Conservation (phyloP, 495 filamentous ascomycete genomes). For the Xylaria curta region DNA sequence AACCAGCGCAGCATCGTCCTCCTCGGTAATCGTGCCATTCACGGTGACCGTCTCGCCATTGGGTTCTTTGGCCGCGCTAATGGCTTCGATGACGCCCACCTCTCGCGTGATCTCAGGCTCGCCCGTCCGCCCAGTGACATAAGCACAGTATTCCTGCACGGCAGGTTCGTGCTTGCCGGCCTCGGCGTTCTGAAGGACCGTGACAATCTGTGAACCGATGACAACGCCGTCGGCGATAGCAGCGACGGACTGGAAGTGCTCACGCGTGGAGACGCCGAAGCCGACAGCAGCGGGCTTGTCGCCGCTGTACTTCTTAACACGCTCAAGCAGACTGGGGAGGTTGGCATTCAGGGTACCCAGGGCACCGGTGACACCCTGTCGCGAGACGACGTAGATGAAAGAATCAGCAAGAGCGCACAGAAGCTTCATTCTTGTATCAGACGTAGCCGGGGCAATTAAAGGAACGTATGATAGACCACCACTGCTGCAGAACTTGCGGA, state of each 20-base stretch:
- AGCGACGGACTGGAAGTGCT: constrained; percentile 88
- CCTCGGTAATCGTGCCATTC: constrained; percentile 61
- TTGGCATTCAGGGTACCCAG: constrained; percentile 79
- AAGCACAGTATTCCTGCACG: constrained; percentile 85
- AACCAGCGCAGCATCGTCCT: constrained; percentile 51
- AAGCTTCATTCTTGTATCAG: constrained; percentile 89
- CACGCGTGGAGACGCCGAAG: constrained; percentile 93
- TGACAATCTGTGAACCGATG: constrained; percentile 95
- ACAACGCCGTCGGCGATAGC: constrained; percentile 91
- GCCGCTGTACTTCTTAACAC: constrained; percentile 92
- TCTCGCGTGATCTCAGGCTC: constrained; percentile 57
- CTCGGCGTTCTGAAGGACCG: constrained; percentile 72
- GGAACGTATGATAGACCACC: constrained; percentile 92
- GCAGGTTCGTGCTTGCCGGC: constrained; percentile 72
- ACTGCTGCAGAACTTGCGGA: constrained; percentile 81
- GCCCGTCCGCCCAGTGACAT: constrained; percentile 71
- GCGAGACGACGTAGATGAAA: constrained; percentile 98
- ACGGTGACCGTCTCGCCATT: constrained; percentile 59
- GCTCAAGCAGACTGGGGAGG: constrained; percentile 77
- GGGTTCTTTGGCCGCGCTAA: constrained; percentile 59
- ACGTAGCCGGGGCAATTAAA: constrained; percentile 91
- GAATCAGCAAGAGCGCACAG: constrained; percentile 97
- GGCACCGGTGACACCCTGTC: constrained; percentile 96
- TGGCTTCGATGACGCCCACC: constrained; percentile 69
- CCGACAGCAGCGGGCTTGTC: constrained; percentile 89